Evolutionary conservation across 1,284 basidiomycete genomes (phyloP).

Genomic region (Cryptococcus sp.): DNA sequence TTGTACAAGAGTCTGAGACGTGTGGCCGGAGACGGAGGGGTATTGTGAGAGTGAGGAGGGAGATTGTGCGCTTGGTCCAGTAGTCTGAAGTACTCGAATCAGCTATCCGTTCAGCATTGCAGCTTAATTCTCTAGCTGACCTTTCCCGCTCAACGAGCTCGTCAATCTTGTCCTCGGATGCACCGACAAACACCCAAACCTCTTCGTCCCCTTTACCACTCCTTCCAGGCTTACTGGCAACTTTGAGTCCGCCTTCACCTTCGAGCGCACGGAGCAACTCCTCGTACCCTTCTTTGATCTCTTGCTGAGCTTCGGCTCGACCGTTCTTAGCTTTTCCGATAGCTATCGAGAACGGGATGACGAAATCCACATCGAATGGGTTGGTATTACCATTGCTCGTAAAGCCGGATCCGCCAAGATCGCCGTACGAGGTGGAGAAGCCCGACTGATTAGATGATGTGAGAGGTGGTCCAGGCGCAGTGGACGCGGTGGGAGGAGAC

Average conservation of each 20-base stretch:
- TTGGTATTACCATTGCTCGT: conserved; percentile 28
- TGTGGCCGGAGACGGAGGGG: conserved; percentile 60
- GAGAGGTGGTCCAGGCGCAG: conserved; percentile 32
- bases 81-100: conserved; percentile 14
- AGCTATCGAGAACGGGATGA: conserved; percentile 41
- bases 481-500: conserved; percentile 28
- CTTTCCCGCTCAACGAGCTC: conserved; percentile 72
- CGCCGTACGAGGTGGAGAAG: conserved; percentile 12
- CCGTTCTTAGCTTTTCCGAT: conserved; percentile 17
- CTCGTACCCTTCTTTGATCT: conserved; percentile 42
- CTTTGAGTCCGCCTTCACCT: conserved; percentile 40
- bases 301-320: conserved; percentile 22
- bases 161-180: conserved; percentile 63
- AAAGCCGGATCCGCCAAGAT: conserved; percentile 9
- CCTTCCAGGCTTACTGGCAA: conserved; percentile 36
- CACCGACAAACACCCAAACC: conserved; percentile 76
- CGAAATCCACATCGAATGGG: conserved; percentile 49
- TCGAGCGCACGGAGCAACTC: conserved; percentile 38
- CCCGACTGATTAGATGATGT: neutral
- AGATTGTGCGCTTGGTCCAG: conserved; percentile 51
- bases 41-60: conserved; percentile 64
- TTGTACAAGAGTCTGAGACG: conserved; percentile 71
- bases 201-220: conserved; percentile 61
- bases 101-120: neutral
- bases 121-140: conserved; percentile 56